Base-by-base conservation (phyloP, 306 rosid species). In the Medicago ruthenica region DNA sequence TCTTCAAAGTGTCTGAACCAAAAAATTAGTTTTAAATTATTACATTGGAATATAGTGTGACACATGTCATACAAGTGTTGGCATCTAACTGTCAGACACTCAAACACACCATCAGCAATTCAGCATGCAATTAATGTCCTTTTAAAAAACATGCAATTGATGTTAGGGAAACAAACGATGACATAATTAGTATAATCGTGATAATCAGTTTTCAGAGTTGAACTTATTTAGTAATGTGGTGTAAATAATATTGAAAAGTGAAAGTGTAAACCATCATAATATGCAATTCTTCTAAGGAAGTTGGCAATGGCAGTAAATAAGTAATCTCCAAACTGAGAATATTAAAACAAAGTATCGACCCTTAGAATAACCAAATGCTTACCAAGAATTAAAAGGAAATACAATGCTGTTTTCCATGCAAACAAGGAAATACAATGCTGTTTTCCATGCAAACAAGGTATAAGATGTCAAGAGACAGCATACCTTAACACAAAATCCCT, bases 401-500 rank as follows among this genome's bases (percentile, higher is more conserved):
- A 31, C 59, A 59, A 64, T 42, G 36, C 40, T 67, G 68, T 40
- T 73, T 62, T 57, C 50, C 20, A 14, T 9, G 48, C 57, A 34
- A 40, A n/a, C n/a, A n/a, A n/a, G n/a, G n/a, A 1, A 71, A 80
- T 13, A 31, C 59, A 59, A 64, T 42, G 36, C 40, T 67, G 68
- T 27, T 27, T 27, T 27, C 31, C 31, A 27, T 27, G 31, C 31
- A 27, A 27, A 77, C 15, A 45, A 36, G 70, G 36, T 53, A 76
- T 16, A 40, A 39, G 15, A 66, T 16, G 21, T 67, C 71, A 39
- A 13, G 57, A 70, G 73, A 57, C 41, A 65, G 41, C 75, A 60
- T 84, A 85, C 88, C 93, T 77, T 31, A 50, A 50, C 67, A 51
- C 37, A 78, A 79, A 59, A 77, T 55, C 78, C 61, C 34, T 18